phyloP scores from a whole-genome alignment of 2,329 filamentous ascomycete species.

The Ophiostoma ulmi region DNA sequence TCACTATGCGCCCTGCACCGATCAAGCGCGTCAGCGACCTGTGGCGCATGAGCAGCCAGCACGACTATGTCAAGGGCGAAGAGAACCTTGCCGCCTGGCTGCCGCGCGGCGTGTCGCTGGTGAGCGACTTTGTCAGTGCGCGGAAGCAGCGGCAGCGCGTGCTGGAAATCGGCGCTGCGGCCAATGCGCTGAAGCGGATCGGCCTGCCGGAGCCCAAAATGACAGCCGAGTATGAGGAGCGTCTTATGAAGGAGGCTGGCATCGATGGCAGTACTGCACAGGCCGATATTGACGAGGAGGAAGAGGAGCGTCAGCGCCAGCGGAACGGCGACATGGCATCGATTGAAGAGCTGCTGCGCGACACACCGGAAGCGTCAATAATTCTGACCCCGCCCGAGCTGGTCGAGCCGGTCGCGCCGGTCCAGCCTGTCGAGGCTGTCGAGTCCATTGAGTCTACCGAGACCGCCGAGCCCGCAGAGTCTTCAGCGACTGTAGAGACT shows the following conservation, averaged over 20 bases:
- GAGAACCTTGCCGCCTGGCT: conserved; percentile 78
- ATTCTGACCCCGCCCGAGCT: conserved; percentile 28
- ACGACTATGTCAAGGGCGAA: conserved; percentile 95
- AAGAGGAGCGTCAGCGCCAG: conserved; percentile 20
- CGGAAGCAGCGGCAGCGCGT: conserved; percentile 69
- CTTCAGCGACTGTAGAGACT: background rate
- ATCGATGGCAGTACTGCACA: conserved; percentile 29
- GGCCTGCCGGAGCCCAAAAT: conserved; percentile 42
- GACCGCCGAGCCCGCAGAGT: background rate
- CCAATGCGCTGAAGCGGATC: conserved; percentile 59
- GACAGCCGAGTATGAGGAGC: conserved; percentile 18
- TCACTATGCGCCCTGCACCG: conserved; percentile 79
- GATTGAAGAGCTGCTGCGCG: conserved; percentile 55
- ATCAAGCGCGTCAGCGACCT: conserved; percentile 89
- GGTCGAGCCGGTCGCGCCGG: background rate
- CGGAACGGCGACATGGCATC: conserved; percentile 41
- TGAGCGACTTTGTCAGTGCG: conserved; percentile 77
- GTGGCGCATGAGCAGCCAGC: conserved; percentile 92
- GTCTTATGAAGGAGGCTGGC: conserved; percentile 28
- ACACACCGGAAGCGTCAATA: conserved; percentile 51
- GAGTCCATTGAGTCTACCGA: background rate
- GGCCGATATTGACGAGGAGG: conserved; percentile 37
- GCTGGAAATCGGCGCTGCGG: conserved; percentile 73
- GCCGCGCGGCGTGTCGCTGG: conserved; percentile 80
- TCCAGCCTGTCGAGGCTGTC: background rate